Conservation (phyloP, 1,139 yeast genomes). For the Lodderomyces theae region DNA sequence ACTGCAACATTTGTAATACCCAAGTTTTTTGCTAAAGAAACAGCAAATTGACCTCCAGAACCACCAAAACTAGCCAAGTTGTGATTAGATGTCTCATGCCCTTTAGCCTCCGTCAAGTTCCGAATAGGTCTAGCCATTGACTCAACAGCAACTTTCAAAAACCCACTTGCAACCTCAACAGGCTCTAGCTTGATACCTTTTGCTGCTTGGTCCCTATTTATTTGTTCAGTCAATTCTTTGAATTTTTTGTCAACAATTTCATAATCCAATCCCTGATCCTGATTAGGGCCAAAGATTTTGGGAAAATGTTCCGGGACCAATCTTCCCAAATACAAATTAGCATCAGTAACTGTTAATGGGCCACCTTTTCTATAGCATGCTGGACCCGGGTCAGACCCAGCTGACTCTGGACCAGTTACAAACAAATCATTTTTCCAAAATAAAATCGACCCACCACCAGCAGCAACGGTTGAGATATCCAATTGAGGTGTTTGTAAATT, state of each 20-base stretch:
- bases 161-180: slow-evolving; percentile 44
- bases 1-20: slow-evolving; percentile 39
- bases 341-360: slow-evolving; percentile 48
- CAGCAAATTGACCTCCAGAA: slow-evolving; percentile 47
- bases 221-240: slow-evolving; percentile 29
- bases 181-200: slow-evolving; percentile 26
- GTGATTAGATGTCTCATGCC: slow-evolving; percentile 39
- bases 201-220: slow-evolving; percentile 27
- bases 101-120: slow-evolving; percentile 45
- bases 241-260: slow-evolving; percentile 31
- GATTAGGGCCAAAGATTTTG: slow-evolving; percentile 43
- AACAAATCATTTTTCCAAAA: slow-evolving; percentile 47
- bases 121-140: slow-evolving; percentile 48
- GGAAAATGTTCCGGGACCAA: slow-evolving; percentile 43
- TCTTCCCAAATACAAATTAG: slow-evolving; percentile 42
- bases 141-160: slow-evolving; percentile 45
- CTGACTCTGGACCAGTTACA: slow-evolving; percentile 48
- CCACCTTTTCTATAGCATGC: slow-evolving; percentile 48
- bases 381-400: slow-evolving; percentile 50
- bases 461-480: slow-evolving; percentile 48
- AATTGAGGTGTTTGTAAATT: slow-evolving; percentile 45
- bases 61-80: slow-evolving; percentile 48
- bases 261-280: slow-evolving; percentile 37
- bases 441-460: slow-evolving; percentile 48
- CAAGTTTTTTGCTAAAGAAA: slow-evolving; percentile 38